Evolutionary conservation across 139 green algal genomes (phyloP).

Genomic region (Parachlorella kessleri): DNA sequence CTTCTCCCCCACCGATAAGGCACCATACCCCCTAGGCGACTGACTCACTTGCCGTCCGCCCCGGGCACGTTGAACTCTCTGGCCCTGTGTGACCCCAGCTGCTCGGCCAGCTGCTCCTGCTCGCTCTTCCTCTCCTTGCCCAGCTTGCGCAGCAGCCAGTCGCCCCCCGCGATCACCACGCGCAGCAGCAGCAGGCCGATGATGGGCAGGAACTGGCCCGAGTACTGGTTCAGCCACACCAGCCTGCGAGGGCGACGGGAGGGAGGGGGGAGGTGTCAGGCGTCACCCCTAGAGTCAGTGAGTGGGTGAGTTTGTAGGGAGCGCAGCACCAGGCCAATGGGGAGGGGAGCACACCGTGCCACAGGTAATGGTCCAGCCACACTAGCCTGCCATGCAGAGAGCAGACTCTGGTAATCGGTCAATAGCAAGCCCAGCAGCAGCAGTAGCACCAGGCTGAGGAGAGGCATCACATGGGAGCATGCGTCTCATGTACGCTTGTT

Average conservation of each 20-base stretch:
- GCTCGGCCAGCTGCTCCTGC: conserved; percentile 53
- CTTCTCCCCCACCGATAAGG: neutral
- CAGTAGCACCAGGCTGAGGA: too few relatives aligned
- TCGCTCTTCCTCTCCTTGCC: conserved; percentile 52
- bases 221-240: conserved; percentile 61
- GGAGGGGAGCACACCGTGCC: too few relatives aligned
- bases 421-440: too few relatives aligned
- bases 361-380: too few relatives aligned
- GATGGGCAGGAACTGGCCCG: conserved; percentile 58
- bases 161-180: conserved; percentile 33
- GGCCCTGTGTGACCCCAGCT: conserved; percentile 48
- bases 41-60: conserved; percentile 13
- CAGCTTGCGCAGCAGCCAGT: conserved; percentile 40
- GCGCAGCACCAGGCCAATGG: neutral
- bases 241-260: conserved; percentile 18
- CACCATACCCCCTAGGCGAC: neutral
- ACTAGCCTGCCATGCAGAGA: too few relatives aligned
- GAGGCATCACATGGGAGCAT: too few relatives aligned
- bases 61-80: conserved; percentile 51
- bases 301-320: neutral
- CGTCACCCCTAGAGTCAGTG: too few relatives aligned
- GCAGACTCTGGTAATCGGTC: too few relatives aligned
- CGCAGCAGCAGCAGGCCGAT: conserved; percentile 50
- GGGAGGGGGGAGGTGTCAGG: neutral
- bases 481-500: too few relatives aligned